Evolutionary conservation across 2,329 filamentous ascomycete genomes (phyloP), one percentile per base, ranked within the genome.

Genomic region (Truncatella angustata): DNA sequence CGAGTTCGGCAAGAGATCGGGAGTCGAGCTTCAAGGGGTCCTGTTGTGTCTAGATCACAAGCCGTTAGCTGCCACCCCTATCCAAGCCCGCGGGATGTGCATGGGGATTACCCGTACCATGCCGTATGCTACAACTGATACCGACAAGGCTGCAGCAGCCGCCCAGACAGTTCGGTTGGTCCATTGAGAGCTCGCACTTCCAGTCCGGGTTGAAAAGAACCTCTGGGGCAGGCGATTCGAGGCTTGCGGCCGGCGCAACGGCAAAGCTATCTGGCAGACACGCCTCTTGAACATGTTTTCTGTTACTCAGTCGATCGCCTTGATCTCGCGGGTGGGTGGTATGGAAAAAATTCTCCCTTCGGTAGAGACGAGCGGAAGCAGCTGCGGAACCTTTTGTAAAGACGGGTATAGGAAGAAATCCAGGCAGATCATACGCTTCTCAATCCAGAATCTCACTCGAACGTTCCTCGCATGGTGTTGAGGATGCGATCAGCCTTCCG

Each of bases 1-100:
- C 94, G 63, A 90, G 85, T 66, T 96, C 90, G 62, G 91, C 91
- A 60, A 97, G 89, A 36, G 87, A 82, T 26, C 88, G 79, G 43
- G 74, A 65, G 61, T 92, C 88, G 63, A 83, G 73, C 50, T 73
- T 69, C 52, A 72, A 60, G 49, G 73, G 67, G 52, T 75, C 70
- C 47, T 70, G 66, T 54, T 67, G 60, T 50, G 73, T 66, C 77
- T 82, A 28, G 20, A 34, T 7, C 7, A 18, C 12, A 39, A n/a
- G 14, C 16, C 23, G 52, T 52, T 23, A 54, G 51, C 44, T 44
- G 40, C 7, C n/a, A 12, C 16, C 14, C 21, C 28, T 14, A 16
- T 28, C 14, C 34, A 32, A 10, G n/a, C 18, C 10, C 30, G 23
- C n/a, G n/a, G 10, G 26, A 4, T 34, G n/a, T 10, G 32, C 28